These are phyloP conservation scores for Phycomyces nitens DNA, from an alignment of 192 early-diverging fungal genomes.

Conservation along the genomic window DNA sequence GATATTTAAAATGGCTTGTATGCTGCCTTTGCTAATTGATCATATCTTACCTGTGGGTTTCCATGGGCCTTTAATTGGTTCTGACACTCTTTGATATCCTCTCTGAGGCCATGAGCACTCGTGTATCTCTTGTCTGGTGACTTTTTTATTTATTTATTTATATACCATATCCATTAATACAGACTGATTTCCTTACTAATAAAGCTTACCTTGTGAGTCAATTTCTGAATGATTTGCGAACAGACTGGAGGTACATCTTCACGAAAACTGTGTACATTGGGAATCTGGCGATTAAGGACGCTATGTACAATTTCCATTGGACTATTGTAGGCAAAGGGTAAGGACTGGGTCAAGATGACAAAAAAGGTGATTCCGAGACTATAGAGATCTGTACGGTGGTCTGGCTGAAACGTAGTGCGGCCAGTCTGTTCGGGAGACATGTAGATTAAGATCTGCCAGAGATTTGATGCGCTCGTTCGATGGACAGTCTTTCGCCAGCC, in stretches of 20 bases:
- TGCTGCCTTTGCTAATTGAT: background rate
- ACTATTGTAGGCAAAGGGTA: conserved; percentile 25
- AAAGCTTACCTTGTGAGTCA: conserved; percentile 28
- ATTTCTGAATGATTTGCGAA: conserved; percentile 30
- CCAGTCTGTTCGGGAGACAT: conserved; percentile 37
- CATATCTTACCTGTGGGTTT: conserved; percentile 18
- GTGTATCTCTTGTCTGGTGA: conserved; percentile 35
- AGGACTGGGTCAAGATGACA: conserved; percentile 15
- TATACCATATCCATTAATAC: background rate
- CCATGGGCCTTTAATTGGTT: conserved; percentile 16
- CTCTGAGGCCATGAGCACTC: conserved; percentile 29
- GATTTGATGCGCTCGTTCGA: conserved; percentile 8
- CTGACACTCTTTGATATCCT: conserved; percentile 29
- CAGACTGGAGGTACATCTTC: conserved; percentile 18
- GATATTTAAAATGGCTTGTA: background rate
- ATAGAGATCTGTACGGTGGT: conserved; percentile 36
- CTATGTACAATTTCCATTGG: conserved; percentile 33
- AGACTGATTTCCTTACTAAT: background rate
- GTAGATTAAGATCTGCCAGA: conserved; percentile 22
- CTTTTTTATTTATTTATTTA: too few species aligned
- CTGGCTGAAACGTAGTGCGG: conserved; percentile 29
- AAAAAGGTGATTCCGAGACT: conserved; percentile 34
- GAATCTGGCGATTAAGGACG: conserved; percentile 27
- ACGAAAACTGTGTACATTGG: conserved; percentile 18
- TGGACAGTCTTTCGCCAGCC: conserved; percentile 20